Percentiles rank a stretch among this genome's conserved stretches.
phyloP scores from a whole-genome alignment of 1,284 basidiomycete species.

The Leccinum pallidistipes region DNA sequence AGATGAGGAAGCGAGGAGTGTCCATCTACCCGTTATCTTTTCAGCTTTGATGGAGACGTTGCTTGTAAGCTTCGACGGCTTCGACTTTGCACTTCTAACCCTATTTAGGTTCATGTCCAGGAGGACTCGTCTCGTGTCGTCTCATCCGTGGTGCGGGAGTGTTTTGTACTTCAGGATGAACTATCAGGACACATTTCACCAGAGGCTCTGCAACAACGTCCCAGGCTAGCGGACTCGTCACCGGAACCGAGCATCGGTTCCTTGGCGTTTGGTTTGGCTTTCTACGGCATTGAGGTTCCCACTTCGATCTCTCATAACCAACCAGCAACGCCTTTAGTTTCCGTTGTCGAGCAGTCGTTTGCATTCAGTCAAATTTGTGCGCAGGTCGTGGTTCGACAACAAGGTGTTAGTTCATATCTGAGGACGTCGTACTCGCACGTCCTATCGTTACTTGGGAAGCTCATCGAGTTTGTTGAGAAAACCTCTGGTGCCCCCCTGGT shows the following conservation, averaged over 20 bases:
- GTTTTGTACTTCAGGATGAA: conserved; percentile 53
- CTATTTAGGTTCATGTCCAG: conserved; percentile 42
- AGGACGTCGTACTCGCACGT: conserved; percentile 52
- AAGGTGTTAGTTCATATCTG: conserved; percentile 31
- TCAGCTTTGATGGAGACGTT: conserved; percentile 62
- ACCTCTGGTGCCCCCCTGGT: conserved; percentile 30
- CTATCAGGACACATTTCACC: conserved; percentile 54
- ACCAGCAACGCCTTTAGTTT: conserved; percentile 52
- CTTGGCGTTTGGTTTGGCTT: conserved; percentile 55
- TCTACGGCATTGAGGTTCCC: conserved; percentile 53
- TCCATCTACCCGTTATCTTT: conserved; percentile 82
- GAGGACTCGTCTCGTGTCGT: conserved; percentile 37
- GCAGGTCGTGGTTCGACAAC: conserved; percentile 35
- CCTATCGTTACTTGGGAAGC: conserved; percentile 49
- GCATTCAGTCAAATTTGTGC: conserved; percentile 49
- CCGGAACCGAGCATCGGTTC: conserved; percentile 39
- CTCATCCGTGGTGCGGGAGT: conserved; percentile 42
- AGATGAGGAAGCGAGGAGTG: conserved; percentile 78
- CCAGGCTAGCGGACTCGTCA: conserved; percentile 42
- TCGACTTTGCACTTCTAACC: conserved; percentile 6
- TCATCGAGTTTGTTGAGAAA: conserved; percentile 46
- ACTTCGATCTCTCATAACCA: conserved; percentile 21
- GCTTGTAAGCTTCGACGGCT: conserved; percentile 42
- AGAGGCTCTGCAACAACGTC: conserved; percentile 50
- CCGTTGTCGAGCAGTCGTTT: conserved; percentile 55